phyloP scores from a whole-genome alignment of 164 flowering plant genomes.

The Stephania japonica region DNA sequence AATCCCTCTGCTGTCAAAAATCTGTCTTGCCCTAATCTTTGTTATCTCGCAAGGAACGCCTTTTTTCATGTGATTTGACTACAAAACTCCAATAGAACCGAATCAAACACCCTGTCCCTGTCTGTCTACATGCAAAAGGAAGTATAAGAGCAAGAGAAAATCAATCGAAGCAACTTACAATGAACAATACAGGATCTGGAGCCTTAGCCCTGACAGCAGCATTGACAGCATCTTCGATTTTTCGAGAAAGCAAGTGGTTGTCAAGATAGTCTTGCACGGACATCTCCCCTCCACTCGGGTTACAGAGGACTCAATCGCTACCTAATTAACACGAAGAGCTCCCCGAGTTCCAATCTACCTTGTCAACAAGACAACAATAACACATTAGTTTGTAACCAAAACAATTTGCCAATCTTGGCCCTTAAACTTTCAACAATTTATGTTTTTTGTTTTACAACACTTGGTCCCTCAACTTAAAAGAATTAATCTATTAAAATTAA shows the following conservation, averaged over 20 bases:
- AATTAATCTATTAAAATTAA: too few species aligned
- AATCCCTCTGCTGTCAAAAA: conserved; percentile 91
- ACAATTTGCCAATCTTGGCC: too few species aligned
- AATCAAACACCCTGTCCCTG: neutral
- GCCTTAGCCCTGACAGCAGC: conserved; percentile 97
- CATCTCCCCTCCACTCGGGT: conserved; percentile 32
- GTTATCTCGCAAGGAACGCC: conserved; percentile 79
- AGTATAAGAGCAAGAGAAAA: neutral
- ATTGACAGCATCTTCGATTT: conserved; percentile 97
- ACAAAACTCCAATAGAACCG: conserved; percentile 1
- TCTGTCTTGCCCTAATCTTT: conserved; percentile 84
- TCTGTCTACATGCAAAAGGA: neutral
- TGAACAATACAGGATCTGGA: conserved; percentile 92
- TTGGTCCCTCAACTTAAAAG: too few species aligned
- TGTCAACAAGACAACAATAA: too few species aligned
- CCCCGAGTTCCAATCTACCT: too few species aligned
- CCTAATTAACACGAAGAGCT: too few species aligned
- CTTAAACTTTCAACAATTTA: too few species aligned
- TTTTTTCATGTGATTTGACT: conserved; percentile 94
- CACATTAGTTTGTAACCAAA: too few species aligned
- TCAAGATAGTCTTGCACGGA: conserved; percentile 96
- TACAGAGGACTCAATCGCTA: too few species aligned
- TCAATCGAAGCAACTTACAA: conserved; percentile 34
- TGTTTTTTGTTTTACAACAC: too few species aligned
- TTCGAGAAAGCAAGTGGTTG: conserved; percentile 89